Evolutionary conservation across 2,329 filamentous ascomycete genomes (phyloP), one percentile per base, ranked within the genome.

Genomic region (Aspergillus hiratsukae): DNA sequence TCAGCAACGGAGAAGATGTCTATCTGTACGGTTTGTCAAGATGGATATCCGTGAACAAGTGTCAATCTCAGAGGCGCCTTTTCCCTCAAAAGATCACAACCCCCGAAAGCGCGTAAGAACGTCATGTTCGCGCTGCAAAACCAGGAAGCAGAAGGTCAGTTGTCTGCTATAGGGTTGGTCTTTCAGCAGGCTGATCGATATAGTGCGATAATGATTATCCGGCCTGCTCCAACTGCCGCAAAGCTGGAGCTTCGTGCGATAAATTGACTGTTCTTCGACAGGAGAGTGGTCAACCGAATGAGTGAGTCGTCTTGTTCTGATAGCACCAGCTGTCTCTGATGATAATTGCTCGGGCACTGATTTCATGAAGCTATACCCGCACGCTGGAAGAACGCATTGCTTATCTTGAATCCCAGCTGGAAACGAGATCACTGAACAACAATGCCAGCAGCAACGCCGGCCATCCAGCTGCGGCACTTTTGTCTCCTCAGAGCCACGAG

Each of bases 171-270:
- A 8, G 17, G 6, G 3, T 1, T 11, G 21, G n/a, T 6, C 9
- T 7, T 6, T 41, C 17, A 19, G 14, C 41, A 51, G 40, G 35
- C 4, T 27, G 14, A 14, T 41, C 3, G 41, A 9, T 19, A 9
- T 43, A 78, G 76, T 79, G 76, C 61, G 76, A 78, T 61, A 76
- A 77, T 61, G 73, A 74, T 52, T 75, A 74, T 61, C 76, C 76
- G 4, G 67, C 68, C 8, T 79, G 76, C 59, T 77, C 76, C 35
- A 79, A 78, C 60, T 79, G 76, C 54, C 69, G 62, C 21, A 77
- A 74, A 58, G 73, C 76, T 3, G 75, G 75, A 7, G 70, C 65
- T 17, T 65, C 68, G 25, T 79, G 76, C 59, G 76, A 78, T 58
- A 78, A 78, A 58, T 69, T 69, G 28, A 70, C 70, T 6, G 72